Evolutionary conservation across 208 protist species (phyloP), one percentile per base, ranked within the genome.

Genomic region (Acanthamoeba royreba): DNA sequence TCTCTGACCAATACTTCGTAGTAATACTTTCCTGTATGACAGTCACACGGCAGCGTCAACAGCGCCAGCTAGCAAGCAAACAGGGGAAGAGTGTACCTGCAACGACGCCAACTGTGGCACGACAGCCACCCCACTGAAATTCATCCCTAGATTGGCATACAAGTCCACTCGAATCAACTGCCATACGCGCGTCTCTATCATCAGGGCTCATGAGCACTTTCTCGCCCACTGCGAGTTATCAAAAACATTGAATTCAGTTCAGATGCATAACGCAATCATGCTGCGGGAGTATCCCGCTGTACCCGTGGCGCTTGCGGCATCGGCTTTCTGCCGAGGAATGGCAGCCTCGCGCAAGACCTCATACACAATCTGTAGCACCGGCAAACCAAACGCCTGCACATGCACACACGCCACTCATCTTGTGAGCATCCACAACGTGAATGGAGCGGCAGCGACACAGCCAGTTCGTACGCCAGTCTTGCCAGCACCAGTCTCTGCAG

Each of bases 401-500:
- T 66, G 19, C 55, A n/a, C 55, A n/a, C 4, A 25, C 55, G 13
- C 66, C n/a, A n/a, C n/a, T n/a, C n/a, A n/a, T n/a, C n/a, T n/a
- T n/a, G n/a, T n/a, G n/a, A n/a, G n/a, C n/a, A n/a, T n/a, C n/a
- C n/a, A n/a, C n/a, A n/a, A n/a, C n/a, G n/a, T n/a, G n/a, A n/a
- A n/a, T n/a, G n/a, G n/a, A 25, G n/a, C 35, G n/a, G n/a, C n/a
- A n/a, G n/a, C n/a, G n/a, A n/a, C n/a, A n/a, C n/a, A n/a, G n/a
- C n/a, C n/a, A n/a, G n/a, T n/a, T n/a, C 25, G 49, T 86, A 94
- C 93, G 22, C 96, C 96, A 43, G 96, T 97, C 92, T 97, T 97
- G 58, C 96, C 96, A 90, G 86, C 94, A 3, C 96, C 96, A n/a
- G 96, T 97, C 63, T 97, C 96, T 28, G 96, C 96, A 8, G 96